Evolutionary conservation across 2,329 filamentous ascomycete genomes (phyloP).

Genomic region (Phialophora verrucosa): DNA sequence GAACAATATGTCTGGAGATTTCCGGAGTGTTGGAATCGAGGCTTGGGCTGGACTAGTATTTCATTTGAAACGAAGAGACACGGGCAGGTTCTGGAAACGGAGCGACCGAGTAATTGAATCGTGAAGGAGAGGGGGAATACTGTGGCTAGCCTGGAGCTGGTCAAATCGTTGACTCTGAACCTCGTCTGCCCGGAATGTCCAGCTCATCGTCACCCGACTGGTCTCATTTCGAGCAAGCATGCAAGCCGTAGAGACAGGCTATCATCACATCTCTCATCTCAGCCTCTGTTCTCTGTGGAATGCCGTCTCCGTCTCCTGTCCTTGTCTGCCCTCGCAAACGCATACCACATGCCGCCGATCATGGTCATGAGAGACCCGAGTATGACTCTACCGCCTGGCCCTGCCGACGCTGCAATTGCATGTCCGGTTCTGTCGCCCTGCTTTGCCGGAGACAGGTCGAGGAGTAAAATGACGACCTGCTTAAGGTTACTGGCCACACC

Average conservation of each 20-base stretch:
- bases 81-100: too few species aligned
- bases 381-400: not conserved
- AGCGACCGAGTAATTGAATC: too few species aligned
- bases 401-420: not conserved
- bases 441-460: slow-evolving; percentile 1
- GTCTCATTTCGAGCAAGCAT: not conserved
- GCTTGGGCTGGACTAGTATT: not conserved
- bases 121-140: too few species aligned
- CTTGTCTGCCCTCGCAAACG: slow-evolving; percentile 8
- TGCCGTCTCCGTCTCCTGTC: slow-evolving; percentile 6
- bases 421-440: not conserved
- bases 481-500: slow-evolving; percentile 28
- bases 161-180: too few species aligned
- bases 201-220: not conserved
- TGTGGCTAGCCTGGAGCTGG: too few species aligned
- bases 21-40: not conserved
- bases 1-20: not conserved
- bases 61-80: too few species aligned
- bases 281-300: not conserved
- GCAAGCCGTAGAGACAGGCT: not conserved
- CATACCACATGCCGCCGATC: slow-evolving; percentile 22
- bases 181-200: too few species aligned
- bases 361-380: slow-evolving; percentile 21
- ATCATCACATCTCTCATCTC: not conserved
- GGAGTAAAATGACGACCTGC: slow-evolving; percentile 24